Evolutionary conservation across 2,329 filamentous ascomycete species (phyloP), one percentile per base, ranked within the genome.

Genomic region (Microdochium trichocladiopsis): DNA sequence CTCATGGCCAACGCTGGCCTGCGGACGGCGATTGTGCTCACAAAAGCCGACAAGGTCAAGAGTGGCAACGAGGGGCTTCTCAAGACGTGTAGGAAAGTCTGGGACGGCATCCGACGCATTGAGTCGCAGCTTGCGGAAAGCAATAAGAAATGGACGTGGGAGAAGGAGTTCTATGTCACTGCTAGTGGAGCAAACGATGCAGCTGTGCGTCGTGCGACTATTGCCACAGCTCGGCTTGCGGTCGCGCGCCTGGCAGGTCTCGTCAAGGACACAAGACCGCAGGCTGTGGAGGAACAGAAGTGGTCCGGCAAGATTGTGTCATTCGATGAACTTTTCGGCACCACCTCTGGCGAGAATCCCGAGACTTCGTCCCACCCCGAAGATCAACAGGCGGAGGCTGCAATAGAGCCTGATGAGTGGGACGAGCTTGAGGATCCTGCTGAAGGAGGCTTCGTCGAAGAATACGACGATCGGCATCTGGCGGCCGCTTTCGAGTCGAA

Each of bases 21-120:
- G 25, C 68, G 68, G 50, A 79, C 77, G 1, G 60, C 73, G 6
- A 71, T 82, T 1, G 71, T 82, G 4, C 61, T 84, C 49, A 83
- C 80, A 11, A 82, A 82, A 64, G 77, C 75, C 14, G 80, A 83
- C 58, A 82, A 81, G 61, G 63, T 59, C 48, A 66, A 62, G 59
- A 60, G 56, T 21, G 59, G 62, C 23, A 25, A 63, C 50, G 58
- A 60, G 24, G 52, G 58, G 9, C 48, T 66, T 14, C 58, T 56
- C 16, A 52, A 58, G 23, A 65, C 61, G 1, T 65, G 61, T 55
- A 52, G n/a, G 47, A 58, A 57, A 50, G n/a, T 63, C 16, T 61
- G 56, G 57, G 66, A 68, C 10, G 57, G 49, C 25, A 57, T 63
- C 24, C 52, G 55, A 14, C 51, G 56, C 9, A 58, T 63, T 4